Conservation (phyloP, 352 stramenopile species). For the Pythium diclinum region DNA sequence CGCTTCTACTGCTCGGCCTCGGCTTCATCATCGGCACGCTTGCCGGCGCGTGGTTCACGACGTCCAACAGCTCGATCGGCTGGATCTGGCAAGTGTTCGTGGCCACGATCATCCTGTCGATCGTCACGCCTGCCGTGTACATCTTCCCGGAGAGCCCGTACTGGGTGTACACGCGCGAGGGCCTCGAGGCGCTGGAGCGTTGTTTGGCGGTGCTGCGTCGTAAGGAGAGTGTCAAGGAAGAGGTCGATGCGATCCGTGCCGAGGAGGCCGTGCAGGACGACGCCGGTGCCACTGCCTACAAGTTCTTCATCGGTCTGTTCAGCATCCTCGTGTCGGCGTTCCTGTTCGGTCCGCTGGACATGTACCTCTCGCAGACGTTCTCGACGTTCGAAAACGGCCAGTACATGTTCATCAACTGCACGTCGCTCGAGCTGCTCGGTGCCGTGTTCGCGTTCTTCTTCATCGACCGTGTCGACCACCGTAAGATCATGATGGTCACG, state of each 20-base stretch:
- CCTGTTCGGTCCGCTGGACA: conserved; percentile 63
- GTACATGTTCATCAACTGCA: conserved; percentile 82
- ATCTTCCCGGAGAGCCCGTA: conserved; percentile 86
- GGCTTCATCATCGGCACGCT: conserved; percentile 68
- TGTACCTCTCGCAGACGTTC: conserved; percentile 69
- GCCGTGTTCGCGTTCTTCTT: conserved; percentile 85
- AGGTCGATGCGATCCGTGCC: conserved; percentile 76
- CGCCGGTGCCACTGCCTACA: conserved; percentile 41
- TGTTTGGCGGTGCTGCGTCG: conserved; percentile 69
- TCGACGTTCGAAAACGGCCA: conserved; percentile 53
- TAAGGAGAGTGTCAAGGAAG: conserved; percentile 69
- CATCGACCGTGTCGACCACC: conserved; percentile 78
- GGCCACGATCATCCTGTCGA: conserved; percentile 67
- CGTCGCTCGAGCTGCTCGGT: conserved; percentile 61
- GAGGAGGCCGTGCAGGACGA: conserved; percentile 47
- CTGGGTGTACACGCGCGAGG: conserved; percentile 80
- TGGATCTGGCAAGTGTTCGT: conserved; percentile 88
- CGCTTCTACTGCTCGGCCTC: conserved; percentile 66
- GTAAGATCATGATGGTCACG: conserved; percentile 65
- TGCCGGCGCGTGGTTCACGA: conserved; percentile 63
- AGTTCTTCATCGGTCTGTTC: conserved; percentile 64
- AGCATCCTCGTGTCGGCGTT: conserved; percentile 72
- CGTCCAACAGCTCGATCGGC: conserved; percentile 64
- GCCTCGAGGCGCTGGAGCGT: conserved; percentile 67
- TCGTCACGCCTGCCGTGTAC: conserved; percentile 79